These are phyloP conservation scores for Pseudocercospora fuligena DNA, from an alignment of 2,329 filamentous ascomycete species.

Conservation along the genomic window DNA sequence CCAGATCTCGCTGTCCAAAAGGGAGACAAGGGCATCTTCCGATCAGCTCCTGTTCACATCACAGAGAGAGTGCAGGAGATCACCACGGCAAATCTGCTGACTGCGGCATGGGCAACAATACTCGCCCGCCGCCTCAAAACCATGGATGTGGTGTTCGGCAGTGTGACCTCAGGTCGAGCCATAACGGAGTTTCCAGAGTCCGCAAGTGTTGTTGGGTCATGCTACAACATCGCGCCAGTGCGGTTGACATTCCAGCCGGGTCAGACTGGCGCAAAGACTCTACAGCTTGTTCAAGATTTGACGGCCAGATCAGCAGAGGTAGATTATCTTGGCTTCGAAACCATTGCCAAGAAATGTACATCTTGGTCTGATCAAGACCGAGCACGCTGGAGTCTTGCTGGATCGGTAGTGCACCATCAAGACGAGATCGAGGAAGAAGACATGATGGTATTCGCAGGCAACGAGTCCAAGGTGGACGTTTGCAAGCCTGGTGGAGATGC, in stretches of 20 bases:
- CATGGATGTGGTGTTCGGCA: slow-evolving; percentile 15
- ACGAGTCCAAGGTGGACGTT: slow-evolving; percentile 39
- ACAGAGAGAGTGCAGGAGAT: neutral
- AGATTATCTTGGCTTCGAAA: neutral
- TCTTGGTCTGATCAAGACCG: neutral
- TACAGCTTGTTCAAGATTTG: neutral
- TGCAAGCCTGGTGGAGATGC: slow-evolving; percentile 58
- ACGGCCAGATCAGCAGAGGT: neutral
- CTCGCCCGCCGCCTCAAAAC: neutral
- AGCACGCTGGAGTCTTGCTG: neutral
- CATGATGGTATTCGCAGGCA: slow-evolving; percentile 50
- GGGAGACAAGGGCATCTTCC: neutral
- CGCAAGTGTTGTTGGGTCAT: neutral
- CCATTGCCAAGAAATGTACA: neutral
- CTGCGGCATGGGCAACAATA: slow-evolving; percentile 13
- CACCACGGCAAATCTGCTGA: slow-evolving; percentile 13
- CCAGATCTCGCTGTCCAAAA: neutral
- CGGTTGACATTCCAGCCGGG: neutral
- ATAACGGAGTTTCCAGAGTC: neutral
- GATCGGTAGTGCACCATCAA: neutral
- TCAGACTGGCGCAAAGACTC: neutral
- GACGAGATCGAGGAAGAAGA: slow-evolving; percentile 56
- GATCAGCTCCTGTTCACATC: neutral
- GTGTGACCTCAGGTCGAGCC: slow-evolving; percentile 15
- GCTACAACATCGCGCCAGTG: neutral